A percentile compares a stretch with the other conserved stretches of the same genome.
Conservation (phyloP, 106 monocot genomes). For the Agapanthus africanus region DNA sequence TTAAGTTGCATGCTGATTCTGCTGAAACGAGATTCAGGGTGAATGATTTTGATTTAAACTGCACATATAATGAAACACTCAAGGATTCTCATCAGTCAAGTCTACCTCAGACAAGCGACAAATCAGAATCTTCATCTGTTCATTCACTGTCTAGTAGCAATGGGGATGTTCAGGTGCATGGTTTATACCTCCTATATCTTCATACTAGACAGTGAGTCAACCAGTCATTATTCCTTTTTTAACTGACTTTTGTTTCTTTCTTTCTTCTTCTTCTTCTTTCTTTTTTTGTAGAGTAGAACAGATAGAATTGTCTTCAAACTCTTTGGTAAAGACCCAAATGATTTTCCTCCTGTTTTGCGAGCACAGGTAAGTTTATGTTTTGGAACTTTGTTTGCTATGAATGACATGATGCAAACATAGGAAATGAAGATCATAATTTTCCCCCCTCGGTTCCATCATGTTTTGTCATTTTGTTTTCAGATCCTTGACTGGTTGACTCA, state of each 20-base stretch:
- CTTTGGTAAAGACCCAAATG: slow-evolving; percentile 84
- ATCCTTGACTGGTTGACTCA: slow-evolving; percentile 75
- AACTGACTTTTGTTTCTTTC: neutral
- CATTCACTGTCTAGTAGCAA: slow-evolving; percentile 56
- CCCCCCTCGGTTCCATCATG: neutral
- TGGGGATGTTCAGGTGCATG: slow-evolving; percentile 56
- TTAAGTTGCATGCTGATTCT: slow-evolving; percentile 19
- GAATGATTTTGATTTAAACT: slow-evolving; percentile 76
- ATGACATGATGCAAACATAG: neutral
- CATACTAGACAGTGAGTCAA: neutral
- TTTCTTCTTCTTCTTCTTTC: neutral
- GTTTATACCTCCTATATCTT: neutral
- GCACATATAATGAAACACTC: slow-evolving; percentile 33
- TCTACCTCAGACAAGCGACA: slow-evolving; percentile 64
- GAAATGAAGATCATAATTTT: neutral
- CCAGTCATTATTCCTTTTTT: neutral
- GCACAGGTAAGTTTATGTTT: slow-evolving; percentile 43
- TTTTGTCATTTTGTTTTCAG: slow-evolving; percentile 22
- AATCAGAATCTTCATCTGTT: slow-evolving; percentile 59
- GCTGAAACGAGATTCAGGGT: slow-evolving; percentile 4
- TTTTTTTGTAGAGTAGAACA: slow-evolving; percentile 56
- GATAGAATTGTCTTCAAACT: slow-evolving; percentile 89
- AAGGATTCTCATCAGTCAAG: slow-evolving; percentile 43
- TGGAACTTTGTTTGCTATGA: neutral
- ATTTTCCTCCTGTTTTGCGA: slow-evolving; percentile 59